Base-by-base conservation (phyloP, 2,329 filamentous ascomycete genomes). In the Parastagonospora avenae region DNA sequence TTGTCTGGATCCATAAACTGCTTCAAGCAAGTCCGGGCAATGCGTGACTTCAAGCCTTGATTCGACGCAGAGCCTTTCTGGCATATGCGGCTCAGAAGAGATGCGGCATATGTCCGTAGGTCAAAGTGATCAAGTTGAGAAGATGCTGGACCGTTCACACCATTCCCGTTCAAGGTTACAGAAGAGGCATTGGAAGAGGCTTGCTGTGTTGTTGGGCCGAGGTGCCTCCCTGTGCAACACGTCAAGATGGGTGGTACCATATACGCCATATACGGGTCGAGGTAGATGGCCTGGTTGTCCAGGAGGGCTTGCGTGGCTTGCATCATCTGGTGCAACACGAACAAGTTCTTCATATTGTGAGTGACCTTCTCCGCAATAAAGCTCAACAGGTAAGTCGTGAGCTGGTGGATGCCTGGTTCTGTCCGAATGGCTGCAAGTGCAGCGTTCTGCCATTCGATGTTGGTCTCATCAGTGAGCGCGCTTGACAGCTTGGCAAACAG, bases 291-390 rank as follows among this genome's bases (percentile, higher is more conserved):
- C 51, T 86, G 84, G 70, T 97, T 97, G 60, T 88, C 84, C 42
- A 97, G 88, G 43, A 99, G 80, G 2, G 93, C 91, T 42, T 90
- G 85, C 1, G 90, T 88, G 53, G 97, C 85, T 66, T 92, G 88
- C 89, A 99, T 93, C 85, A 96, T 94, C 72, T 95, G 91, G 15
- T 86, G 87, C 16, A 99, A 81, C 4, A 92, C 85, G 70, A 97
- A 97, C 2, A 92, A 83, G 72, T 96, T 90, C 75, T 96, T 92
- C 59, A 96, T 83, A 61, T 88, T 89, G 73, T 99, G 94, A 1
- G 94, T 97, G 43, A 99, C 91, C 74, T 96, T 94, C 72, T 97
- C 93, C 15, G 92, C 88, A 65, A 97, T 89, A 73, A 96, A 97
- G 72, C 95, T 92, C 52, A 96, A 88, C 66, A 97, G 97, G 76